Conservation (phyloP, 192 early-diverging fungal genomes). For the Umbelopsis sp. region DNA sequence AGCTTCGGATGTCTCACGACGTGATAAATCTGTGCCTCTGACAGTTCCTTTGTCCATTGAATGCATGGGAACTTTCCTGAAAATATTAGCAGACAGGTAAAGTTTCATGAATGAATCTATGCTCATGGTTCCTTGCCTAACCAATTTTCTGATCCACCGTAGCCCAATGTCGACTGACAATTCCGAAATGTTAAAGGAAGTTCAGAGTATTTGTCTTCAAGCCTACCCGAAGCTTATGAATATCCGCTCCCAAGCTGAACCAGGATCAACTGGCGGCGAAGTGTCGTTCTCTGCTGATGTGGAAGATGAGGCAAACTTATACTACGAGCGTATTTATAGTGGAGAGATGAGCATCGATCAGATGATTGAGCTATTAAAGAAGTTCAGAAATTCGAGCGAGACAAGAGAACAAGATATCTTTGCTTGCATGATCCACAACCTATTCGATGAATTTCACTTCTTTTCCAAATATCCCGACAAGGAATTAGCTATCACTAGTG, state of each 20-base stretch:
- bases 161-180: constrained; percentile 66
- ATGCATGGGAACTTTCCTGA: constrained; percentile 66
- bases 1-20: constrained; percentile 44
- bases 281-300: constrained; percentile 70
- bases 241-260: constrained; percentile 44
- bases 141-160: neutral
- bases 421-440: constrained; percentile 88
- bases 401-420: constrained; percentile 81
- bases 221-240: constrained; percentile 52
- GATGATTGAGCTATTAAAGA: constrained; percentile 81
- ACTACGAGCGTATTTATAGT: constrained; percentile 79
- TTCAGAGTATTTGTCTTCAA: constrained; percentile 56
- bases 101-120: neutral
- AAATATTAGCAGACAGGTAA: constrained; percentile 60
- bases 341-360: constrained; percentile 80
- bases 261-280: constrained; percentile 41
- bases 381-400: constrained; percentile 77
- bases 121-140: neutral
- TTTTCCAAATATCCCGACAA: constrained; percentile 94
- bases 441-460: constrained; percentile 96
- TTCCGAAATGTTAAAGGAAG: constrained; percentile 55
- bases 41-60: constrained; percentile 64
- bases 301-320: constrained; percentile 72
- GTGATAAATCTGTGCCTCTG: constrained; percentile 38
- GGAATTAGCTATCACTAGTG: constrained; percentile 85